Base-by-base conservation (phyloP, 2,329 filamentous ascomycete genomes). In the Beauveria brongniartii region DNA sequence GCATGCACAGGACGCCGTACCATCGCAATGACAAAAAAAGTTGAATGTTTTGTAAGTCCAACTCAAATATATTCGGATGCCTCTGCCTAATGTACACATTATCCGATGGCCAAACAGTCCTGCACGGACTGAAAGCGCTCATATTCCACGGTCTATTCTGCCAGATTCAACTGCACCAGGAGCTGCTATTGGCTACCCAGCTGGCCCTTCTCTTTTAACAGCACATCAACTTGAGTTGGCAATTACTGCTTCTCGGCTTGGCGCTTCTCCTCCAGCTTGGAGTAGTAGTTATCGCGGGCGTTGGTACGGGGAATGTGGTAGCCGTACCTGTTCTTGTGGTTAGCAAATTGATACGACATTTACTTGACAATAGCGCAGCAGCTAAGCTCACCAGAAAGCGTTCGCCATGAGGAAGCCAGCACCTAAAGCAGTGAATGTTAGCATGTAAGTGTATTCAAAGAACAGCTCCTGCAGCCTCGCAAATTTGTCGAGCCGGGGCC, bases 231-330 rank as follows among this genome's bases (percentile, higher is more conserved):
- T 22, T 34, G 18, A 18, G 14, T 59, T 51, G 40, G 18, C 2
- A 37, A 40, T 48, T 62, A 58, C 55, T 59, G 55, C 66, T 72
- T 71, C 62, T 72, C 69, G 57, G 70, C 74, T 61, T 80, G 80
- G 62, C 82, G 81, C 73, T 83, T 73, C 67, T 78, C 77, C 77
- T 85, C 83, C 64, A 84, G 74, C 74, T 82, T 78, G 74, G 73
- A 73, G 77, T 85, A 85, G 79, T 78, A 80, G 73, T 74, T 74
- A 74, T 86, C 83, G 70, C 83, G 82, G 65, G 77, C 78, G 69
- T 78, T 72, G 69, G 80, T 84, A 73, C 82, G 82, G 67, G 82
- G 83, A 69, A 84, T 75, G 76, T 86, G 83, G 77, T 72, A 86
- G 72, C 83, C 82, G 78, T 85, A 82, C 82, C 82, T 85, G 65